phyloP scores from a whole-genome alignment of 2,329 filamentous ascomycete species.

The Corinectria fuckeliana region DNA sequence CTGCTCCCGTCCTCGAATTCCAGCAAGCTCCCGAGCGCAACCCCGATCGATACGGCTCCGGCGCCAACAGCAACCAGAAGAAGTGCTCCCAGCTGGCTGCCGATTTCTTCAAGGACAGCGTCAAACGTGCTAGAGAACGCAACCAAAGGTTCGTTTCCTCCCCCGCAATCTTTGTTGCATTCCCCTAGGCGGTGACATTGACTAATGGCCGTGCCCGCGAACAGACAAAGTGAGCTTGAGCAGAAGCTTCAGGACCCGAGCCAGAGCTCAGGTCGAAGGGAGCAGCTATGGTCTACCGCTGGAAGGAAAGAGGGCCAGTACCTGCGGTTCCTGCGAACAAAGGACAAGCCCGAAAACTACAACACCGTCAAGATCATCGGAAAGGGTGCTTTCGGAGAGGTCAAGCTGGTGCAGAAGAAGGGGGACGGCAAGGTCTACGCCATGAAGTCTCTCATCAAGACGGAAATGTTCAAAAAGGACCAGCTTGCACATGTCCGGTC shows the following conservation, averaged over 20 bases:
- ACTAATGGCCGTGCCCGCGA: conserved; percentile 3
- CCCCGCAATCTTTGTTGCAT: not conserved
- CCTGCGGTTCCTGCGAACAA: conserved; percentile 90
- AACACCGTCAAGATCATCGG: conserved; percentile 97
- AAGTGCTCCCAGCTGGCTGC: conserved; percentile 74
- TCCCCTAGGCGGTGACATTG: conserved; percentile 7
- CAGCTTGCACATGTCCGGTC: conserved; percentile 96
- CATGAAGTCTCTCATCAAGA: conserved; percentile 97
- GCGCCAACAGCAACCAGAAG: conserved; percentile 73
- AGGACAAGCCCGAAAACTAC: conserved; percentile 94
- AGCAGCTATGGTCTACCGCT: conserved; percentile 83
- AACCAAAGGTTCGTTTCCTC: conserved; percentile 78
- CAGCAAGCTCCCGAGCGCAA: conserved; percentile 83
- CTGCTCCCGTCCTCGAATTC: conserved; percentile 73
- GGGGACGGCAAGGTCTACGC: conserved; percentile 97
- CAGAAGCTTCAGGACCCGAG: conserved; percentile 80
- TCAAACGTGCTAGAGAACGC: conserved; percentile 91
- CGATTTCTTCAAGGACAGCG: conserved; percentile 98
- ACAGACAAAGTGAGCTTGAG: conserved; percentile 90
- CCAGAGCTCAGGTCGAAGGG: conserved; percentile 77
- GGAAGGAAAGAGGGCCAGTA: conserved; percentile 91
- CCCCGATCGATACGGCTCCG: conserved; percentile 75
- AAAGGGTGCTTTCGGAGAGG: conserved; percentile 98
- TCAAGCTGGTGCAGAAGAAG: conserved; percentile 96
- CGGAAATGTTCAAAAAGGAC: conserved; percentile 99